Percentiles rank a stretch among this genome's conserved stretches.
Conservation (phyloP, 371 early-diverging fungal genomes). For the Mortierella sp. region DNA sequence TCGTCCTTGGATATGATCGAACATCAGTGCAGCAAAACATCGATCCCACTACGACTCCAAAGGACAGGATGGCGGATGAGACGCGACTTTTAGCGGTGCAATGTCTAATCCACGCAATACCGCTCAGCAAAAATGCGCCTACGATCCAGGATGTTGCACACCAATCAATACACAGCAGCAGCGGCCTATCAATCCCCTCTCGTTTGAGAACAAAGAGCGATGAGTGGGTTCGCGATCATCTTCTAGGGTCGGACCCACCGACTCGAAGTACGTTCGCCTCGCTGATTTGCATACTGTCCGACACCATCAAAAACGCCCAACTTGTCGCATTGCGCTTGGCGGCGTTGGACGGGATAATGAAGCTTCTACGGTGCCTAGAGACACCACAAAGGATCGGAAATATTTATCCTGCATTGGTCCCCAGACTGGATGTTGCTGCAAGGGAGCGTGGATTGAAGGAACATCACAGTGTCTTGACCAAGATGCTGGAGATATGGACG, state of each 20-base stretch:
- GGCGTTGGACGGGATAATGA: constrained; percentile 28
- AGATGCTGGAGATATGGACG: constrained; percentile 27
- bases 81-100: constrained; percentile 31
- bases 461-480: constrained; percentile 23
- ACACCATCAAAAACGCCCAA: constrained; percentile 17
- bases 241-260: constrained; percentile 9
- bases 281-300: constrained; percentile 24
- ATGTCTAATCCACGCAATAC: constrained; percentile 29
- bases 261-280: constrained; percentile 15
- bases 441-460: constrained; percentile 40
- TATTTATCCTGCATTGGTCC: constrained; percentile 36
- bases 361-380: constrained; percentile 22
- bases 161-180: too few species aligned
- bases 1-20: constrained; percentile 22
- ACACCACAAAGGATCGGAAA: constrained; percentile 23
- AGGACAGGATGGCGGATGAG: constrained; percentile 45
- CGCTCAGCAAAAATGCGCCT: constrained; percentile 6
- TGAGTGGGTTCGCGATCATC: constrained; percentile 9
- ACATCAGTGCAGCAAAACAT: not conserved
- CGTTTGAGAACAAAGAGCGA: constrained; percentile 14
- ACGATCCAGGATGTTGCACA: not conserved
- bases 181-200: not conserved
- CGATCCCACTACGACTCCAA: constrained; percentile 1
- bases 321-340: constrained; percentile 22
- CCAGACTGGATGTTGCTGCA: constrained; percentile 28